Evolutionary conservation across 1,284 basidiomycete species (phyloP).

Genomic region (Ceratobasidium sp.): DNA sequence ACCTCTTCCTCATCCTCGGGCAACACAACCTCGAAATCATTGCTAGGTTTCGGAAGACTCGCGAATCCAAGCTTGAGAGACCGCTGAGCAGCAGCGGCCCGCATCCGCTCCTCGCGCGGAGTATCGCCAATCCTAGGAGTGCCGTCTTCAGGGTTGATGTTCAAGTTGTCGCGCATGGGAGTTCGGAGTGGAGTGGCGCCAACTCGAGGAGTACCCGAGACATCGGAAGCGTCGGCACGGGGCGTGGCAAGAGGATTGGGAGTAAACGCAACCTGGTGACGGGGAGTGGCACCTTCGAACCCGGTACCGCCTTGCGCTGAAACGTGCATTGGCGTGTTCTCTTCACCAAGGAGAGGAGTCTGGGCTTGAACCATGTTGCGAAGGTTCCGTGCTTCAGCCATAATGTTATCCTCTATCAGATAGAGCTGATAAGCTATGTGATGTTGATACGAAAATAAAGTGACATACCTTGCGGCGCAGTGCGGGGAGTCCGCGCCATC

Average conservation of each 20-base stretch:
- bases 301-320: constrained; percentile 82
- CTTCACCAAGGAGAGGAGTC: constrained; percentile 95
- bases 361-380: constrained; percentile 93
- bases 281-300: constrained; percentile 91
- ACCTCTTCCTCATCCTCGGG: constrained; percentile 83
- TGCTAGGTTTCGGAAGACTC: constrained; percentile 91
- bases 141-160: constrained; percentile 83
- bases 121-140: constrained; percentile 72
- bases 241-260: constrained; percentile 97
- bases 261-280: constrained; percentile 88
- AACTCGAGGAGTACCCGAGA: constrained; percentile 74
- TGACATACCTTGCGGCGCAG: constrained; percentile 89
- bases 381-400: constrained; percentile 95
- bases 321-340: constrained; percentile 93
- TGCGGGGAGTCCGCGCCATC: constrained; percentile 93
- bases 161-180: constrained; percentile 90
- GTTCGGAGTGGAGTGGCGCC: constrained; percentile 88
- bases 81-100: constrained; percentile 73
- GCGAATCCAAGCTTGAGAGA: constrained; percentile 86
- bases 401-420: constrained; percentile 85
- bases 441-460: constrained; percentile 31
- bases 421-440: constrained; percentile 40
- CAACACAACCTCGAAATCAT: constrained; percentile 96
- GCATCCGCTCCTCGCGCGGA: constrained; percentile 79
- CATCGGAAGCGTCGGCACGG: constrained; percentile 61